Percentiles rank a stretch among this genome's conserved stretches.
phyloP scores from a whole-genome alignment of 2,329 filamentous ascomycete genomes.

The Aspergillus hiratsukae region DNA sequence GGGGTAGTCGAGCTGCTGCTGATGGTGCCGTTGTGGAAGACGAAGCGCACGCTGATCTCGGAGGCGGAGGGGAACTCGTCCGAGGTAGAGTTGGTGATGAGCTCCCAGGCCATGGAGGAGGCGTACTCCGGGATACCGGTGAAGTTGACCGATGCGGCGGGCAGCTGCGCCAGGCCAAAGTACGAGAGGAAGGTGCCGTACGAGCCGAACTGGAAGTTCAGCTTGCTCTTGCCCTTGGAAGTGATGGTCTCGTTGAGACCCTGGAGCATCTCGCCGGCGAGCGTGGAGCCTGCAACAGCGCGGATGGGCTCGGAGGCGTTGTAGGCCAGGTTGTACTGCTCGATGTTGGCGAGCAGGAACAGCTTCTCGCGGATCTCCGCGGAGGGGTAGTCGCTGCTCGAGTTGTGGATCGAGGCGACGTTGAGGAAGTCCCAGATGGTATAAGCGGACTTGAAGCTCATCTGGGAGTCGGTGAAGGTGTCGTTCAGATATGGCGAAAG shows the following conservation, averaged over 20 bases:
- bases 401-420: conserved; percentile 59
- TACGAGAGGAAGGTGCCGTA: conserved; percentile 59
- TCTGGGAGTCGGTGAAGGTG: conserved; percentile 46
- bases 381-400: conserved; percentile 55
- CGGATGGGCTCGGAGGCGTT: conserved; percentile 54
- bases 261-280: conserved; percentile 60
- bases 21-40: conserved; percentile 60
- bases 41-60: conserved; percentile 56
- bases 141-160: conserved; percentile 57
- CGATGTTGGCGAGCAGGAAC: conserved; percentile 67
- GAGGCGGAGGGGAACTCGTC: conserved; percentile 40
- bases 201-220: conserved; percentile 56
- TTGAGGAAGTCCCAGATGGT: conserved; percentile 62
- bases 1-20: conserved; percentile 43
- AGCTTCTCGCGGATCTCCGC: conserved; percentile 58
- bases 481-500: conserved; percentile 50
- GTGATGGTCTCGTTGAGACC: conserved; percentile 40
- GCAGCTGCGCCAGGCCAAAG: conserved; percentile 56
- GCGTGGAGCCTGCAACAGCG: conserved; percentile 54
- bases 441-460: conserved; percentile 61
- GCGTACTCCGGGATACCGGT: conserved; percentile 79
- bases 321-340: conserved; percentile 81
- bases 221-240: conserved; percentile 34
- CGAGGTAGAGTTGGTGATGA: conserved; percentile 49
- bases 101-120: conserved; percentile 74